A percentile compares a stretch with the other conserved stretches of the same genome.
phyloP scores from a whole-genome alignment of 345 rosid genomes.

The Citrus maxima region DNA sequence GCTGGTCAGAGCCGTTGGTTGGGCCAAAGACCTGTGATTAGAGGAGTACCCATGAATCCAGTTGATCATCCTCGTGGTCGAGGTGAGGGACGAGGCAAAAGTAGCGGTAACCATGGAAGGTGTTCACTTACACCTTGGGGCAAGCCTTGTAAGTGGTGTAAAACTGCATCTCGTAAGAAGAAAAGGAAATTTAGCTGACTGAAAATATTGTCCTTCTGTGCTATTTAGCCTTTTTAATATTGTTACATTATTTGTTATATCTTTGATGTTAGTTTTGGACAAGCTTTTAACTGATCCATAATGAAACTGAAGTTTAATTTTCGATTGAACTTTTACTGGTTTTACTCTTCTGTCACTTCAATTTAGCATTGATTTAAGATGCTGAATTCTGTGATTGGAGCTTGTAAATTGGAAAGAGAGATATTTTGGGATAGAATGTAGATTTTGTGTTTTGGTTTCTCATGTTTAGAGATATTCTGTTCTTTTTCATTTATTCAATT shows the following conservation, averaged over 20 bases:
- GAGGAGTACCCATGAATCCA: conserved; percentile 91
- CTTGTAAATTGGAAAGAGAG: not conserved
- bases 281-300: no score
- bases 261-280: not conserved
- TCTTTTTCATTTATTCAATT: no score
- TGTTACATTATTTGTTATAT: not conserved
- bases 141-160: conserved; percentile 76
- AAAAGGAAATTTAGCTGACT: conserved; percentile 26
- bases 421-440: not conserved
- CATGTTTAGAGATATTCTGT: not conserved
- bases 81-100: conserved; percentile 90
- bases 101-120: conserved; percentile 70
- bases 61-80: conserved; percentile 97
- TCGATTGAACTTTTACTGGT: not conserved
- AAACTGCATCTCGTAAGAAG: conserved; percentile 54
- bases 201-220: not conserved
- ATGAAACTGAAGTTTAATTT: not conserved
- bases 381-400: not conserved
- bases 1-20: conserved; percentile 88
- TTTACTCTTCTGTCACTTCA: not conserved
- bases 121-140: conserved; percentile 81
- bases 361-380: not conserved
- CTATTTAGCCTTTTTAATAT: not conserved
- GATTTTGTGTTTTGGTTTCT: not conserved
- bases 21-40: conserved; percentile 74